Base-by-base conservation (phyloP, 108 stramenopile genomes). In the Discostella pseudostelligera region DNA sequence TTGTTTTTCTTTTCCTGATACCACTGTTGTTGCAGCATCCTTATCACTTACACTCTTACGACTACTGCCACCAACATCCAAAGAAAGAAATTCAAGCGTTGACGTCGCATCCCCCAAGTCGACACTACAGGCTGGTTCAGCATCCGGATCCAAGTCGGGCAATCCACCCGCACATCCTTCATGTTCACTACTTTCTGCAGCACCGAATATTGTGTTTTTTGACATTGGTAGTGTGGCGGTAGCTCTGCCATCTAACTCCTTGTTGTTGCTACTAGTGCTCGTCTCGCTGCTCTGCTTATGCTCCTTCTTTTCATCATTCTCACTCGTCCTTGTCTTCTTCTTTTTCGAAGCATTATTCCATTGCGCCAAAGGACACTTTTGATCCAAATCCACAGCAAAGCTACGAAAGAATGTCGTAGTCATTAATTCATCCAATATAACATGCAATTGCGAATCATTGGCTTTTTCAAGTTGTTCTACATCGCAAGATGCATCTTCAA, bases 401-500 rank as follows among this genome's bases (percentile, higher is more conserved):
- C 66, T 80, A 17, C 82, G 81, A 66, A 94, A 94, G 76, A 90
- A 94, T 22, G 69, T 59, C 24, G 84, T 83, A 20, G 84, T 81
- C 68, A 79, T 74, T 53, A 94, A 76, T 66, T 94, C 93, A 8
- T 66, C 78, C 46, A 94, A 80, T 65, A 94, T 94, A 25, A 79
- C 64, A 65, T 89, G 74, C 47, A 94, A 61, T 65, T 94, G 93
- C 0, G 79, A 81, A 67, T 94, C 93, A 69, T 94, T 94, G 74
- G 93, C 93, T 20, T 77, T 61, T 72, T 94, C 93, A 61, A 94
- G 70, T 63, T 94, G 86, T 76, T 94, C 93, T 14, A 90, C 81
- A 62, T 88, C 83, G 70, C 93, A 94, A 3, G 67, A 65, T 9
- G 84, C 72, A 62, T 94, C 93, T 37, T 79, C 87, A 39, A 93